Evolutionary conservation across 2,329 filamentous ascomycete genomes (phyloP), one percentile per base, ranked within the genome.

Genomic region (Cladophialophora bantiana): DNA sequence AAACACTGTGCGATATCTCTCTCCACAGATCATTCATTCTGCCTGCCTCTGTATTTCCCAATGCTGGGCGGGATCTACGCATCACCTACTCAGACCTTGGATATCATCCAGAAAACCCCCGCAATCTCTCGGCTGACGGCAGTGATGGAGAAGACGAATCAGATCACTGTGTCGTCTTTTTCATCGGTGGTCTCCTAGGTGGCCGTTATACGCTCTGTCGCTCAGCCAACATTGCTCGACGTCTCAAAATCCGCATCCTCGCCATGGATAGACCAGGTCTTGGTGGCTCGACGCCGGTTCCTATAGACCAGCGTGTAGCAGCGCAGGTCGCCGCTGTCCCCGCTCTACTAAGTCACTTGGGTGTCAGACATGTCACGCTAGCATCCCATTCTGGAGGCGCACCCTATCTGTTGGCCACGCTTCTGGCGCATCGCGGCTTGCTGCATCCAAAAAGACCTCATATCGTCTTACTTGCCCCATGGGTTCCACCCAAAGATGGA

Each of bases 21-120:
- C 54, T 60, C 9, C 62, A 64, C 54, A 35, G 36, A 48, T 64
- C 55, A 4, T 64, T 64, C 13, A 35, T 34, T 31, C 35, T 64
- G 4, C 62, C 55, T 36, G 56, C 56, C 7, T 42, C 56, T 4
- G 56, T n/a, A 13, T 5, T 59, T 12, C 62, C 62, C 34, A 60
- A 64, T 32, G 35, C 20, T 13, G 18, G 18, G 4, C 45, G 26
- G 20, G 54, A 42, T 26, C 35, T 64, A 20, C 53, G 62, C 7
- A 56, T 64, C 38, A 52, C 54, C 26, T 64, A 64, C 56, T 56
- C 62, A 20, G 62, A 64, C 55, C 32, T 50, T 26, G 62, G 62
- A 15, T 52, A 58, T 32, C 12, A 20, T 48, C 13, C 36, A 9
- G 35, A n/a, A 18, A 31, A 31, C 13, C 20, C 61, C 31, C 13